phyloP scores from a whole-genome alignment of 768 basidiomycete genomes.

The Trametes cingulata region DNA sequence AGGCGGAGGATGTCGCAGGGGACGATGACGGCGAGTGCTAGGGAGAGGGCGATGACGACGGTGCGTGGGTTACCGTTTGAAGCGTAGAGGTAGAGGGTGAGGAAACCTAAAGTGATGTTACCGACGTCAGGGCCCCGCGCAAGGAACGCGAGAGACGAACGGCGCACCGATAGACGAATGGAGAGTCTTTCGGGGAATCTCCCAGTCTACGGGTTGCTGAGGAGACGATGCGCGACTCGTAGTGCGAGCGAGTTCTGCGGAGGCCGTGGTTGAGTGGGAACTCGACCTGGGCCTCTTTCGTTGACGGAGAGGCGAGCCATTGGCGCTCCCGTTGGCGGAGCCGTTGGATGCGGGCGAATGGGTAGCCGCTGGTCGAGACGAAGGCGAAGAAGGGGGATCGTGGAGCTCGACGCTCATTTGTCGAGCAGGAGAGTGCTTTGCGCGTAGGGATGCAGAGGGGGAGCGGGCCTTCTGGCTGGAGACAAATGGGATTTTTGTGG shows the following conservation, averaged over 20 bases:
- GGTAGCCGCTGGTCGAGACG: not conserved
- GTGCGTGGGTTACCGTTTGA: slow-evolving; percentile 47
- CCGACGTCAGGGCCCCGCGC: not conserved
- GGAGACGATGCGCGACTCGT: not conserved
- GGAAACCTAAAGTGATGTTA: slow-evolving; percentile 49
- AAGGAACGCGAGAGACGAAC: not conserved
- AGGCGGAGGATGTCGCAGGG: slow-evolving; percentile 80
- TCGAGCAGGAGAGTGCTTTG: not conserved
- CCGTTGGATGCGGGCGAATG: not conserved
- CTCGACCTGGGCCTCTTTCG: slow-evolving; percentile 11
- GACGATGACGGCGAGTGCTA: slow-evolving; percentile 64
- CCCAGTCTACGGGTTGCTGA: slow-evolving; percentile 62
- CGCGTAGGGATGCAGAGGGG: slow-evolving; percentile 11
- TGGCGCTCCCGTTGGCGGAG: not conserved
- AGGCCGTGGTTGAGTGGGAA: not conserved
- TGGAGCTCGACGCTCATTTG: slow-evolving; percentile 12
- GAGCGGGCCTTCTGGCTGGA: slow-evolving; percentile 19
- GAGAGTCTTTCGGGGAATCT: slow-evolving; percentile 84
- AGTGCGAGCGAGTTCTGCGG: not conserved
- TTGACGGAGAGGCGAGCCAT: slow-evolving; percentile 8
- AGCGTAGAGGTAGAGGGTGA: slow-evolving; percentile 59
- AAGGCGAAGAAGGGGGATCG: not conserved
- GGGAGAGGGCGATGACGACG: slow-evolving; percentile 64
- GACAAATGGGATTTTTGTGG: slow-evolving; percentile 27
- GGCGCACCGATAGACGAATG: slow-evolving; percentile 86